These are phyloP conservation scores for Trichosporon faecale DNA, from an alignment of 1,284 basidiomycete species.

Conservation along the genomic window DNA sequence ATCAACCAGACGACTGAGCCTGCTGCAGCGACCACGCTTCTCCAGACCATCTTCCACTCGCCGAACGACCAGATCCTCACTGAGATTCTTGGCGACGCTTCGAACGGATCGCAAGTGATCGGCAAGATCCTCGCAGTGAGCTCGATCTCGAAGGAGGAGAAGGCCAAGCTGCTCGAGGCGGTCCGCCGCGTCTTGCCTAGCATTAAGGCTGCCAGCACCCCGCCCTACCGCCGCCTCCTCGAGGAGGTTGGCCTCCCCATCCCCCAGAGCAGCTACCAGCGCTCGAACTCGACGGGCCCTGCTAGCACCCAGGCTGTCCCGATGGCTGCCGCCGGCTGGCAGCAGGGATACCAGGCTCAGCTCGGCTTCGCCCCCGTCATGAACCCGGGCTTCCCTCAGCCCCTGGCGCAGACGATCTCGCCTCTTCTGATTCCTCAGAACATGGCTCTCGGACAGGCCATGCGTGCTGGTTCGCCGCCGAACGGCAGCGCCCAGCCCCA, in stretches of 20 bases:
- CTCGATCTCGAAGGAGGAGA: slow-evolving; percentile 70
- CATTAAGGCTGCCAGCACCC: slow-evolving; percentile 81
- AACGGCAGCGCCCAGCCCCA: slow-evolving; percentile 31
- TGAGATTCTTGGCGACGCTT: slow-evolving; percentile 89
- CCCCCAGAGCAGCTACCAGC: slow-evolving; percentile 49
- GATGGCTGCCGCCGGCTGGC: slow-evolving; percentile 21
- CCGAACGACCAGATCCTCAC: slow-evolving; percentile 81
- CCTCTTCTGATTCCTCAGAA: slow-evolving; percentile 46
- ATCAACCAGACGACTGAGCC: slow-evolving; percentile 89
- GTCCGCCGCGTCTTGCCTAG: slow-evolving; percentile 83
- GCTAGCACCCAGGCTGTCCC: slow-evolving; percentile 20
- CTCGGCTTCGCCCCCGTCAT: slow-evolving; percentile 20
- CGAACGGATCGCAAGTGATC: slow-evolving; percentile 89
- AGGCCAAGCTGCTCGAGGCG: slow-evolving; percentile 70
- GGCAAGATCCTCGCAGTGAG: slow-evolving; percentile 87
- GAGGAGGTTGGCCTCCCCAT: slow-evolving; percentile 91
- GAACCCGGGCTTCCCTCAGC: slow-evolving; percentile 33
- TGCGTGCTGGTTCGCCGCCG: slow-evolving; percentile 27
- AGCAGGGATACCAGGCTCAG: slow-evolving; percentile 20
- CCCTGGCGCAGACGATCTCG: slow-evolving; percentile 28
- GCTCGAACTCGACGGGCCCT: slow-evolving; percentile 13
- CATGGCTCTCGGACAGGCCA: slow-evolving; percentile 40
- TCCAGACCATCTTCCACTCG: slow-evolving; percentile 79
- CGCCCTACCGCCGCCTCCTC: slow-evolving; percentile 87
- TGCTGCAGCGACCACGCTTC: slow-evolving; percentile 68